Evolutionary conservation across 257 asterid species (phyloP), one percentile per base, ranked within the genome.

Genomic region (Osmanthus fragrans): DNA sequence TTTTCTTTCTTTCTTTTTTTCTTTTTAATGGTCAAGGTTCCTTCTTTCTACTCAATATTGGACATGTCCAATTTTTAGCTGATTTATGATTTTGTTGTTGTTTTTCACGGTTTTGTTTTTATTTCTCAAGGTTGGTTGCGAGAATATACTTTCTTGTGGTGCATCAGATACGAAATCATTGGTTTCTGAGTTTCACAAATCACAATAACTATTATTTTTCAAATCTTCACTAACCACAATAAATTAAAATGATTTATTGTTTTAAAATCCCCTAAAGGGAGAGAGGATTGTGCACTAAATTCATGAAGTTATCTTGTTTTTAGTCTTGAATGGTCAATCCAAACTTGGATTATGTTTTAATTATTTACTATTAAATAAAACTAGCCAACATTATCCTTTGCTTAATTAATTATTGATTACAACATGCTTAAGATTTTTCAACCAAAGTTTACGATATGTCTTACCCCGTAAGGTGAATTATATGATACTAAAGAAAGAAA

Each of bases 301-400:
- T 77, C 3, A 72, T 77, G 66, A 73, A 74, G 70, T 47, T 74
- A 67, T 73, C 81, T 87, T 65, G 87, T 60, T 81, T 67, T 74
- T 60, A 58, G 72, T 78, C 88, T 87, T 81, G 91, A 84, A 87
- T 70, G 76, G 80, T 79, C 63, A 85, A 82, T 66, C 81, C 75
- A 81, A 80, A 85, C 80, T 73, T 85, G 79, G 88, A 86, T 87
- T 86, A 77, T 86, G 77, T 87, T 80, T 76, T 19, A 76, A 40
- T 23, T 65, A 51, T 19, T 16, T 37, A 1, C 5, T 64, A 23
- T 40, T 27, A 23, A 45, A 27, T 19, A 70, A 40, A 25, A 72
- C 8, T 72, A 72, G 9, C 45, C 13, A 39, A 39, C 45, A 39
- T 39, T 39, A 8, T 39, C 11, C 25, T 18, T 30, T 15, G 49